phyloP scores from a whole-genome alignment of 768 basidiomycete genomes.

The Heimioporus sp. region DNA sequence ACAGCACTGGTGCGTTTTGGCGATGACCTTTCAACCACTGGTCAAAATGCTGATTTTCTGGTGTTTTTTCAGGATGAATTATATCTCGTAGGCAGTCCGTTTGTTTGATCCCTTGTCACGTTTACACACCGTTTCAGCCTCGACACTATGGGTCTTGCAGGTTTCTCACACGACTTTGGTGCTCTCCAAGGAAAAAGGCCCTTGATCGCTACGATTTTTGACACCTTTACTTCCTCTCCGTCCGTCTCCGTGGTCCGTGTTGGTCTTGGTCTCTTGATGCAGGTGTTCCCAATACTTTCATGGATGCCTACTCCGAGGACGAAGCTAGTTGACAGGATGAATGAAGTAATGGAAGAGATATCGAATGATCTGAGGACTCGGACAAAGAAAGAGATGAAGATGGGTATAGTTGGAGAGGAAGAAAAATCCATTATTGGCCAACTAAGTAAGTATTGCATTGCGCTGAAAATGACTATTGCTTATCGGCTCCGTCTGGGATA shows the following conservation, averaged over 20 bases:
- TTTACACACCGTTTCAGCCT: slow-evolving; percentile 31
- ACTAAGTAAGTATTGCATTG: slow-evolving; percentile 14
- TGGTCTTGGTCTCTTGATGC: slow-evolving; percentile 35
- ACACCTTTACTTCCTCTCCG: slow-evolving; percentile 29
- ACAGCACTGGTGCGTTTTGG: slow-evolving; percentile 29
- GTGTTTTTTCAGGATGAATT: slow-evolving; percentile 28
- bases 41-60: background rate
- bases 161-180: slow-evolving; percentile 60
- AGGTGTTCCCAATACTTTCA: slow-evolving; percentile 35
- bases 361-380: slow-evolving; percentile 39
- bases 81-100: slow-evolving; percentile 26
- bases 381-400: slow-evolving; percentile 34
- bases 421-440: slow-evolving; percentile 28
- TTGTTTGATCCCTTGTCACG: background rate
- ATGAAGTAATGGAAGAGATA: slow-evolving; percentile 37
- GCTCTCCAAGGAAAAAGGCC: slow-evolving; percentile 48
- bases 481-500: slow-evolving; percentile 8
- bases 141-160: slow-evolving; percentile 58
- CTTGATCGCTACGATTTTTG: slow-evolving; percentile 41
- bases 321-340: slow-evolving; percentile 29
- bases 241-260: slow-evolving; percentile 25
- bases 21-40: background rate
- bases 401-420: slow-evolving; percentile 15
- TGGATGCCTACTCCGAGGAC: slow-evolving; percentile 37
- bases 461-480: slow-evolving; percentile 1